These are phyloP conservation scores for Tricholoma terreum DNA, from an alignment of 768 basidiomycete species.

Conservation along the genomic window DNA sequence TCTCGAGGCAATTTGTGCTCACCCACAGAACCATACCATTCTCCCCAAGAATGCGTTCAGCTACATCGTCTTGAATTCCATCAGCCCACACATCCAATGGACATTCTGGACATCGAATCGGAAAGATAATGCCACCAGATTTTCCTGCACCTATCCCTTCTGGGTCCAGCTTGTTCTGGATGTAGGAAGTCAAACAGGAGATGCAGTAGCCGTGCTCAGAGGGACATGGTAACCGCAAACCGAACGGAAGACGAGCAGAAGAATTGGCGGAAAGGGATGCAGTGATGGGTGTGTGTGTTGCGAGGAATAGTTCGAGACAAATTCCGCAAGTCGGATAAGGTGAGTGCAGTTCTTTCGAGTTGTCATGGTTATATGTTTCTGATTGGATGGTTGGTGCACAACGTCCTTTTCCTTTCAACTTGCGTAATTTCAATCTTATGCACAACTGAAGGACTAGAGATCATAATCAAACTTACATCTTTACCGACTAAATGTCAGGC, in stretches of 20 bases:
- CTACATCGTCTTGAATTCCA: conserved; percentile 35
- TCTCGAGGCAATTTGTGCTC: background rate
- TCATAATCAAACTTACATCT: background rate
- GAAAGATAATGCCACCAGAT: conserved; percentile 29
- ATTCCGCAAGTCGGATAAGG: conserved; percentile 32
- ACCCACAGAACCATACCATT: conserved; percentile 36
- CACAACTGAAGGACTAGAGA: background rate
- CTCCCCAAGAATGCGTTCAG: conserved; percentile 27
- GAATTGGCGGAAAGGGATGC: conserved; percentile 33
- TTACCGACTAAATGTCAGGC: background rate
- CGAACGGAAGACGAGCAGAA: conserved; percentile 32
- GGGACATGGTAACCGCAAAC: conserved; percentile 33
- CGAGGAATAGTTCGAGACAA: conserved; percentile 36
- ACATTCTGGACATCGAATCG: conserved; percentile 38
- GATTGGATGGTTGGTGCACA: background rate
- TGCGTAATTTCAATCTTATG: background rate
- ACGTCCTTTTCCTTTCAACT: conserved; percentile 9
- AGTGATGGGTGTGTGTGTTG: conserved; percentile 28
- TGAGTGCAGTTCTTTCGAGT: background rate
- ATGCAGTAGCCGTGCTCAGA: conserved; percentile 33
- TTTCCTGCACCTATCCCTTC: conserved; percentile 26
- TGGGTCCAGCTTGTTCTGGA: conserved; percentile 33
- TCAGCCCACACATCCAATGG: conserved; percentile 26
- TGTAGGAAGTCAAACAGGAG: conserved; percentile 32
- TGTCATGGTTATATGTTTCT: background rate